Evolutionary conservation across 2,329 filamentous ascomycete species (phyloP).

Genomic region (Elsinoe batatas): DNA sequence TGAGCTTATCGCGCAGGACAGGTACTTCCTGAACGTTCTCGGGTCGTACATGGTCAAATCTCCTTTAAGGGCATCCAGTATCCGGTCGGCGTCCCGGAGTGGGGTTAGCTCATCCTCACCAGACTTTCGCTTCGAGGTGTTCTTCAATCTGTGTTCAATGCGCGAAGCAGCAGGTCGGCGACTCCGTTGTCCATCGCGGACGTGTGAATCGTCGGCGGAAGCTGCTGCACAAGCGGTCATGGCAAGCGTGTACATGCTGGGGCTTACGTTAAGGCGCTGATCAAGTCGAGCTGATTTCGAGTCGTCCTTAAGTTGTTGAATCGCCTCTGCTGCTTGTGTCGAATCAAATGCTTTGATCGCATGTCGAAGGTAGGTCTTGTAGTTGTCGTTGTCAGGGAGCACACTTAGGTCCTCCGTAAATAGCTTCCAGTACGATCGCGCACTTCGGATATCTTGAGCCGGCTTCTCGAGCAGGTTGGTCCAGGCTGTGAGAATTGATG

Average conservation of each 20-base stretch:
- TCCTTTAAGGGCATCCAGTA: constrained; percentile 55
- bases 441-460: constrained; percentile 40
- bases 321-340: constrained; percentile 47
- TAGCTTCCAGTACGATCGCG: constrained; percentile 67
- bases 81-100: constrained; percentile 51
- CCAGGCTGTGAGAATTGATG: constrained; percentile 58
- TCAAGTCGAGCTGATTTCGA: constrained; percentile 12
- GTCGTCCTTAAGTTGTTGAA: constrained; percentile 34
- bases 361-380: constrained; percentile 56
- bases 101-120: background rate
- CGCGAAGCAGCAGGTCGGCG: background rate
- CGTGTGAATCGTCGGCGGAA: constrained; percentile 38
- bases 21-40: constrained; percentile 44
- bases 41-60: constrained; percentile 41
- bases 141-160: constrained; percentile 55
- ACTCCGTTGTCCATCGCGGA: background rate
- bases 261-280: constrained; percentile 24
- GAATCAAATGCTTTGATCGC: constrained; percentile 59
- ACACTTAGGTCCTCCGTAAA: constrained; percentile 55
- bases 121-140: background rate
- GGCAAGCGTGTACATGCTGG: constrained; percentile 58
- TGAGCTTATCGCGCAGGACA: constrained; percentile 36
- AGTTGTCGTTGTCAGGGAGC: constrained; percentile 61
- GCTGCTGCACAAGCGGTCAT: constrained; percentile 62
- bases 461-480: constrained; percentile 49